Percentiles rank a stretch among this genome's conserved stretches.
phyloP scores from a whole-genome alignment of 1,284 basidiomycete genomes.

The Pulchroboletus neoregius region DNA sequence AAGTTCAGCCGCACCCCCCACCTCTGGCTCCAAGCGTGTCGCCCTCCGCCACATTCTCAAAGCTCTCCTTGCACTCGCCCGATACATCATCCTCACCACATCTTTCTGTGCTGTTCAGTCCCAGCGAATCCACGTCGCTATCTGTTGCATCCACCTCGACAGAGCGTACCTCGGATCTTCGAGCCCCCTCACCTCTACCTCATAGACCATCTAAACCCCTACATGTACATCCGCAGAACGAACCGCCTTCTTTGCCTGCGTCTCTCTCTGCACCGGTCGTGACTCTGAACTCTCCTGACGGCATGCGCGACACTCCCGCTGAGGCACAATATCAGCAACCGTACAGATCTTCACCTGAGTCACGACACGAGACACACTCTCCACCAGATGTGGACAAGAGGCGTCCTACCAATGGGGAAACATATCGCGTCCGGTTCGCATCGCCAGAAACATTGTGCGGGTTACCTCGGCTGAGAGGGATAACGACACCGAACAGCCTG shows the following conservation, averaged over 20 bases:
- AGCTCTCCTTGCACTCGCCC: conserved; percentile 36
- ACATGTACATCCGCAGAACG: conserved; percentile 30
- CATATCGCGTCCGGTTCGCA: conserved; percentile 29
- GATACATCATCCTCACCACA: conserved; percentile 13
- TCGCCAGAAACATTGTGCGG: conserved; percentile 29
- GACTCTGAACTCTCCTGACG: conserved; percentile 11
- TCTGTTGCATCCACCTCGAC: background rate
- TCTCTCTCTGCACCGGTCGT: conserved; percentile 13
- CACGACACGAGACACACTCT: conserved; percentile 1
- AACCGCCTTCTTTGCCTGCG: conserved; percentile 1
- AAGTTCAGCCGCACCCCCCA: conserved; percentile 2
- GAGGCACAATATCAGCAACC: conserved; percentile 27
- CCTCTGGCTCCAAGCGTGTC: conserved; percentile 24
- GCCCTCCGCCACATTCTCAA: conserved; percentile 39
- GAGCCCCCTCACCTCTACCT: conserved; percentile 9
- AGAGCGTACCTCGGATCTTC: conserved; percentile 8
- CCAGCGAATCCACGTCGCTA: conserved; percentile 3
- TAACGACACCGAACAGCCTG: background rate
- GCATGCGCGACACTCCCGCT: conserved; percentile 26
- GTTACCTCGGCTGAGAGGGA: conserved; percentile 15
- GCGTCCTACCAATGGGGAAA: conserved; percentile 17
- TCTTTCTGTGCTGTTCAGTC: conserved; percentile 8
- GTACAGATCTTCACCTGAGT: conserved; percentile 23
- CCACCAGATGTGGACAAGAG: conserved; percentile 15
- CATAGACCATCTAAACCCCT: conserved; percentile 28